phyloP scores from a whole-genome alignment of 2,329 filamentous ascomycete species.

The Aquanectria penicillioides region DNA sequence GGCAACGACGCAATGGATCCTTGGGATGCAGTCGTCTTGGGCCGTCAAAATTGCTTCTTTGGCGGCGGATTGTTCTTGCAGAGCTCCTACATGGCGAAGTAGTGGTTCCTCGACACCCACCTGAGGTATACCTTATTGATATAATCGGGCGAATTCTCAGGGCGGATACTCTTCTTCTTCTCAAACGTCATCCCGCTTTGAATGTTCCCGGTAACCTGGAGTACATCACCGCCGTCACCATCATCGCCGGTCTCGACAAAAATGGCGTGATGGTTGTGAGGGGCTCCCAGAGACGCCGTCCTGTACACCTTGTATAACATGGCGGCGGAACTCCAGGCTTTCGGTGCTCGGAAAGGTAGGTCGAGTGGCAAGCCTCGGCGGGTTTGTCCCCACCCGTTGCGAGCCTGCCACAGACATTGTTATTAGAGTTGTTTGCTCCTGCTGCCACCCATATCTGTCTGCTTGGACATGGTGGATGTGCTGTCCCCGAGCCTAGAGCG shows the following conservation, averaged over 20 bases:
- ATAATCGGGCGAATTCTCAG: background rate
- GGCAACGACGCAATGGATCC: conserved; percentile 1
- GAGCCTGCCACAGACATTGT: too few species aligned
- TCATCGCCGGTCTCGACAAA: background rate
- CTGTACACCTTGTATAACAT: too few species aligned
- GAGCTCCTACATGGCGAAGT: background rate
- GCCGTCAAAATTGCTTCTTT: conserved; percentile 11
- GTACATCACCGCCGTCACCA: background rate
- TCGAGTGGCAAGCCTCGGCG: background rate
- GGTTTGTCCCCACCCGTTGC: too few species aligned
- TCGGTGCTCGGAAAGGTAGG: background rate
- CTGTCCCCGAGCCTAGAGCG: background rate
- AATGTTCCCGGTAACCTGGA: background rate
- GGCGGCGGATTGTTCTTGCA: background rate
- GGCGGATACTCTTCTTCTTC: background rate
- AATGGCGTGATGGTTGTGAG: conserved; percentile 5
- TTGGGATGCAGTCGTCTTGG: background rate
- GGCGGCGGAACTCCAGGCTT: too few species aligned
- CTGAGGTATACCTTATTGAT: too few species aligned
- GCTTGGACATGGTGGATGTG: background rate
- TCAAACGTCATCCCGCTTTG: background rate
- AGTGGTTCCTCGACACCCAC: too few species aligned
- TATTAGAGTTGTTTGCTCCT: too few species aligned
- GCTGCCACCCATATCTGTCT: too few species aligned
- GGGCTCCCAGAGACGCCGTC: background rate